phyloP scores from a whole-genome alignment of 352 stramenopile genomes.

The Aphanomyces astaci region DNA sequence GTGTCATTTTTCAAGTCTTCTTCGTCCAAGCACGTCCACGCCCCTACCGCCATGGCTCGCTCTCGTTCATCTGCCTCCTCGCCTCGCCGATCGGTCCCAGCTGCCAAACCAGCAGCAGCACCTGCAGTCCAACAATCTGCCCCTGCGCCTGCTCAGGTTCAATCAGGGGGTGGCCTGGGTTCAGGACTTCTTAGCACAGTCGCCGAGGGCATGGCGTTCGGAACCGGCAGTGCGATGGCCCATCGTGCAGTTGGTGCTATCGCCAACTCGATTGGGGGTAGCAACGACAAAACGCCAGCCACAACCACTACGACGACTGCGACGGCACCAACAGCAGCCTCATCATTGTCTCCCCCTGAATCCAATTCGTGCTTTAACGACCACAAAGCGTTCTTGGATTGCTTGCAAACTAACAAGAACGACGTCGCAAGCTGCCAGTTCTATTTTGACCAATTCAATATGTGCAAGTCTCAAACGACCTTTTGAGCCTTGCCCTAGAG shows the following conservation, averaged over 20 bases:
- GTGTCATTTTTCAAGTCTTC: not conserved
- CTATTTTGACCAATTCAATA: conserved; percentile 73
- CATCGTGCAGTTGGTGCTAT: conserved; percentile 76
- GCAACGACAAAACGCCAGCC: conserved; percentile 23
- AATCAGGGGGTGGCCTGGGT: conserved; percentile 68
- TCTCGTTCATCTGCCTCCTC: conserved; percentile 45
- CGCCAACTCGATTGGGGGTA: conserved; percentile 48
- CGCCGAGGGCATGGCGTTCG: conserved; percentile 95
- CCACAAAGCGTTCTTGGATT: conserved; percentile 77
- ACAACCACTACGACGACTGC: conserved; percentile 2
- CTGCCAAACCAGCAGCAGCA: conserved; percentile 33
- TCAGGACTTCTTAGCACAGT: conserved; percentile 91
- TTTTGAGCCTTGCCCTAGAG: not conserved
- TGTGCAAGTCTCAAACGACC: conserved; percentile 70
- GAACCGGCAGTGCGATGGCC: conserved; percentile 92
- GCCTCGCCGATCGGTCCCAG: not conserved
- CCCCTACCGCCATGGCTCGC: conserved; percentile 40
- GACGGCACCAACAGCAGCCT: conserved; percentile 19
- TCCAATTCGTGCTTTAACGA: conserved; percentile 37
- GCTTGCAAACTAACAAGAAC: conserved; percentile 63
- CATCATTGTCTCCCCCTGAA: not conserved
- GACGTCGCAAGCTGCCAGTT: conserved; percentile 78
- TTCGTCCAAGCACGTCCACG: not conserved
- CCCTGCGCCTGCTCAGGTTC: conserved; percentile 31
- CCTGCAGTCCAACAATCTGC: conserved; percentile 40